phyloP scores from a whole-genome alignment of 371 early-diverging fungal species.

The Mortierella sp. region DNA sequence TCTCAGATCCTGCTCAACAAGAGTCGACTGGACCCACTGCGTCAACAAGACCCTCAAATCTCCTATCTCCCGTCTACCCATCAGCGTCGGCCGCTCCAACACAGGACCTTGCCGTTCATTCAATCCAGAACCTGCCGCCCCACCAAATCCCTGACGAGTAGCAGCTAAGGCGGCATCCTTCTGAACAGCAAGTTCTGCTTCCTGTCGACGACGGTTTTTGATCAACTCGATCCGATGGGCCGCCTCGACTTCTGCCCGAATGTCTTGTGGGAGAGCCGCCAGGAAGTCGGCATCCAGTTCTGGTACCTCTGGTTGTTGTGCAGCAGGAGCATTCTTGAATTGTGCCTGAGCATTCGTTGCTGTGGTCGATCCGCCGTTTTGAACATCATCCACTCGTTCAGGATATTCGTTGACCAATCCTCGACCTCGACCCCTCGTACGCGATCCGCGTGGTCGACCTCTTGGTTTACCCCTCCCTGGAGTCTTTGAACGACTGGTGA shows the following conservation, averaged over 20 bases:
- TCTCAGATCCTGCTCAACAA: neutral
- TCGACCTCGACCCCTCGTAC: conserved; percentile 21
- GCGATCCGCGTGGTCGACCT: conserved; percentile 10
- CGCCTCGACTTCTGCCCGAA: conserved; percentile 40
- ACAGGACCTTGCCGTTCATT: neutral
- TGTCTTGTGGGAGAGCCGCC: conserved; percentile 40
- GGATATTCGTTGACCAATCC: neutral
- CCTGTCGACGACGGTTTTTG: conserved; percentile 27
- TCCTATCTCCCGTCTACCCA: conserved; percentile 32
- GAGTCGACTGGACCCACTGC: conserved; percentile 47
- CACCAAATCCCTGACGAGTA: neutral
- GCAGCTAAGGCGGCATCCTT: neutral
- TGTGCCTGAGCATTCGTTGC: neutral
- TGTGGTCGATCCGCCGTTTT: neutral
- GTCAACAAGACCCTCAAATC: conserved; percentile 31
- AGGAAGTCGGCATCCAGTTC: conserved; percentile 38
- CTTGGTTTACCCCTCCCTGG: conserved; percentile 12
- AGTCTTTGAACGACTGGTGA: neutral
- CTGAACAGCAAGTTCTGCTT: conserved; percentile 2
- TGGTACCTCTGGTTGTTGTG: neutral
- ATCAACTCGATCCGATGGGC: conserved; percentile 25
- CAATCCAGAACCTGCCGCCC: neutral
- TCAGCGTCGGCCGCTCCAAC: conserved; percentile 30
- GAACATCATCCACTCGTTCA: neutral
- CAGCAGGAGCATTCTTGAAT: neutral